Evolutionary conservation across 164 flowering plant genomes (phyloP).

Genomic region (Platanus orientalis): DNA sequence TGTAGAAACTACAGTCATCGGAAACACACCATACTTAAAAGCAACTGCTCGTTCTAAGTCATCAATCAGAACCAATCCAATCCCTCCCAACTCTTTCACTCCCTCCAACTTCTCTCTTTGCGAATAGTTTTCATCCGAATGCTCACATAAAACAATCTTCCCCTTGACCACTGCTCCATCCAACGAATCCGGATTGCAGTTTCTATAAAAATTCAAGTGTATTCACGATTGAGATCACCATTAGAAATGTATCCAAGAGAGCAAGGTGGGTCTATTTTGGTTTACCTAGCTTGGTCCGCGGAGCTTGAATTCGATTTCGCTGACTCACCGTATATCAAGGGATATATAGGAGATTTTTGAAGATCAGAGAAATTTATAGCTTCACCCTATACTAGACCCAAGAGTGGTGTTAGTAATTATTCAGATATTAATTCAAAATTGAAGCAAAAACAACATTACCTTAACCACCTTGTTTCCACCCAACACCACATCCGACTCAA

Average conservation of each 20-base stretch:
- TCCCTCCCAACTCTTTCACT: constrained; percentile 42
- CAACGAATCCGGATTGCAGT: constrained; percentile 43
- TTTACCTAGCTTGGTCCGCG: constrained; percentile 19
- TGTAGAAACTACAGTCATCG: constrained; percentile 46
- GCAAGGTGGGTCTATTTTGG: not conserved
- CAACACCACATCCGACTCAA: constrained; percentile 24
- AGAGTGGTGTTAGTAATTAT: not conserved
- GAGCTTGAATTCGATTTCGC: constrained; percentile 20
- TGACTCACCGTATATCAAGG: constrained; percentile 22
- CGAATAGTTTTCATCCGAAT: constrained; percentile 21
- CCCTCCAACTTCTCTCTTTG: constrained; percentile 20
- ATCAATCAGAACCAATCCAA: constrained; percentile 45
- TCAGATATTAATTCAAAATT: not conserved
- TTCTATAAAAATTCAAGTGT: constrained; percentile 31
- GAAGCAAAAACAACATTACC: constrained; percentile 22
- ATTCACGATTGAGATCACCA: too few relatives aligned
- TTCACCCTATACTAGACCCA: constrained; percentile 32
- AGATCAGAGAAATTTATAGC: constrained; percentile 32
- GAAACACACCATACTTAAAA: constrained; percentile 32
- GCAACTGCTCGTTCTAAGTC: constrained; percentile 35
- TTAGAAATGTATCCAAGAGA: too few relatives aligned
- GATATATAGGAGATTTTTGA: constrained; percentile 23
- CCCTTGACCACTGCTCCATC: constrained; percentile 45
- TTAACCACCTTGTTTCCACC: constrained; percentile 44
- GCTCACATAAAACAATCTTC: constrained; percentile 58